Conservation (phyloP, 257 asterid species). For the Solanum virginianum region DNA sequence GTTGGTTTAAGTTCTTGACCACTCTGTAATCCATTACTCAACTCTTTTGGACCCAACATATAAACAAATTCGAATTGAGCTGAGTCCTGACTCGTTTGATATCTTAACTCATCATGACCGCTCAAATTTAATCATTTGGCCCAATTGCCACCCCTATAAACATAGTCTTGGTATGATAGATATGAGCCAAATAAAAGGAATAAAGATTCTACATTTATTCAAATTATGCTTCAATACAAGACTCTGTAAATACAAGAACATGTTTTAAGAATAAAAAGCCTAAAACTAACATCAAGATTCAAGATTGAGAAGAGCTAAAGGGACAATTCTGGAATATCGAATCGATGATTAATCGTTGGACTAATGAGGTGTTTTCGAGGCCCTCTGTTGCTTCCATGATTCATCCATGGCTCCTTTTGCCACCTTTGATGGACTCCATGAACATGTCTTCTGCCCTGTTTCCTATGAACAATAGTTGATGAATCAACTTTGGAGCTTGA, state of each 20-base stretch:
- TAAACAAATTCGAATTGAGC: too few relatives aligned
- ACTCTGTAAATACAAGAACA: background rate
- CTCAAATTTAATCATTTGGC: too few relatives aligned
- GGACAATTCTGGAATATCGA: slow-evolving; percentile 20
- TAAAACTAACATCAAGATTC: background rate
- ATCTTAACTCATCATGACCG: too few relatives aligned
- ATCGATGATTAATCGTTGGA: slow-evolving; percentile 22
- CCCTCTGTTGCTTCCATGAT: slow-evolving; percentile 57
- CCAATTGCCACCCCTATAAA: background rate
- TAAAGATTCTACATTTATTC: background rate
- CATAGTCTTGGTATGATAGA: background rate
- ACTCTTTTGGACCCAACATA: too few relatives aligned
- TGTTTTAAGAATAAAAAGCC: background rate
- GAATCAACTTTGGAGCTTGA: slow-evolving; percentile 1
- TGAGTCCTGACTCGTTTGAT: too few relatives aligned
- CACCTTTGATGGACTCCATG: slow-evolving; percentile 10
- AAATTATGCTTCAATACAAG: background rate
- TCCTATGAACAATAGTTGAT: slow-evolving; percentile 2
- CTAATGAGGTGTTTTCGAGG: slow-evolving; percentile 28
- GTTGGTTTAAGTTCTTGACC: too few relatives aligned
- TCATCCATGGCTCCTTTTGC: slow-evolving; percentile 35
- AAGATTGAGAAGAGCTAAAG: slow-evolving; percentile 12
- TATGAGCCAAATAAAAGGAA: background rate
- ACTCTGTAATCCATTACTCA: too few relatives aligned
- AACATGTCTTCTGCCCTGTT: background rate